Conservation (phyloP, 345 rosid species). For the Hibiscus mutabilis region DNA sequence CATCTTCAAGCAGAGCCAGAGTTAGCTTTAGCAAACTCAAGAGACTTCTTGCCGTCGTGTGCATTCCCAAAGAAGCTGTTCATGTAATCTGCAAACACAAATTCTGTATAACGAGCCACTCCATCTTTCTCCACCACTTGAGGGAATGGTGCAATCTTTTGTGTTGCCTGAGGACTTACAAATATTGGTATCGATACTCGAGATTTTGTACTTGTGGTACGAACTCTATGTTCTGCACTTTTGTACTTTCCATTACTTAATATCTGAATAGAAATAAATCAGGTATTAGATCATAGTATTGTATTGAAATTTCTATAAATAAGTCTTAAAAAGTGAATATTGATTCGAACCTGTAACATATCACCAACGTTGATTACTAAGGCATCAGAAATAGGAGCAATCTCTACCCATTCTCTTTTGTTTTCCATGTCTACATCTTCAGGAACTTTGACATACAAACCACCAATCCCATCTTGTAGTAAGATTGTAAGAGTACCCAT, state of each 20-base stretch:
- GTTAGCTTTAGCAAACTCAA: not conserved
- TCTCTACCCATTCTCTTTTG: constrained; percentile 29
- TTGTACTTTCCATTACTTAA: not conserved
- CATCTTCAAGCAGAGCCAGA: too few species aligned
- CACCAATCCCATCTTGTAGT: constrained; percentile 56
- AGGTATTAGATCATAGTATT: too few species aligned
- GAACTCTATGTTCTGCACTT: not conserved
- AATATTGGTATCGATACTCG: not conserved
- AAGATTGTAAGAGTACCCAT: constrained; percentile 46
- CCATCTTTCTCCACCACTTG: not conserved
- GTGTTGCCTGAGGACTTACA: not conserved
- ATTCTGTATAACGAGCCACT: not conserved
- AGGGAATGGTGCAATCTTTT: not conserved
- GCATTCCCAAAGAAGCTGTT: not conserved
- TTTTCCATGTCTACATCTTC: not conserved
- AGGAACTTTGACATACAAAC: constrained; percentile 42
- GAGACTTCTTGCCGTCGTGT: not conserved
- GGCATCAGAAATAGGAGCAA: constrained; percentile 32
- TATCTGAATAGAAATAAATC: too few species aligned
- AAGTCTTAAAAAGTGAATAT: constrained; percentile 8
- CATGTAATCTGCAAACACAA: not conserved
- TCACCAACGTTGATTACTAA: constrained; percentile 38
- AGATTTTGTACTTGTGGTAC: not conserved
- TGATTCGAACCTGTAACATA: constrained; percentile 23
- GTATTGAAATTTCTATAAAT: not conserved